Evolutionary conservation across 768 basidiomycete genomes (phyloP).

Genomic region (Chalciporus piperatus): DNA sequence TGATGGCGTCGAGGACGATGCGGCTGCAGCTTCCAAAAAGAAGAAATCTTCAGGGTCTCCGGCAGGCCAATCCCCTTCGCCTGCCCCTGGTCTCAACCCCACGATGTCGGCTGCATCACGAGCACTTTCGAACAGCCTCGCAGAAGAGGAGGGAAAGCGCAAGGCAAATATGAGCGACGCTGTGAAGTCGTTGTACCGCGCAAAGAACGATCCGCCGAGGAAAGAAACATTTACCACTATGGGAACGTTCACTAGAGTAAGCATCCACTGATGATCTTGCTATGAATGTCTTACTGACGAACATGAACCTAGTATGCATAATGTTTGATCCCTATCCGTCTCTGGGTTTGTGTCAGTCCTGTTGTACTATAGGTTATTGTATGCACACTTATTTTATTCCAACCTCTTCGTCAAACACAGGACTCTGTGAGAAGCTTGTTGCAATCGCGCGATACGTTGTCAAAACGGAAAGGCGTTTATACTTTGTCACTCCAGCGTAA

Average conservation of each 20-base stretch:
- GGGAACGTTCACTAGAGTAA: conserved; percentile 87
- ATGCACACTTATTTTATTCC: conserved; percentile 6
- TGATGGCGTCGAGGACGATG: conserved; percentile 25
- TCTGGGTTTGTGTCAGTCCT: background rate
- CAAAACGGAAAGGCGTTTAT: too few species aligned
- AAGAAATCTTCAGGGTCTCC: conserved; percentile 27
- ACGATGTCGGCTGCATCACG: conserved; percentile 56
- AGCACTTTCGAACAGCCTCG: conserved; percentile 69
- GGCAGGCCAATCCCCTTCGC: conserved; percentile 16
- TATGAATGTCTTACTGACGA: background rate
- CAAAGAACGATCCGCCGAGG: conserved; percentile 49
- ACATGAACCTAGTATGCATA: conserved; percentile 21
- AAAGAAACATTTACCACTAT: conserved; percentile 92
- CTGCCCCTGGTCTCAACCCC: conserved; percentile 40
- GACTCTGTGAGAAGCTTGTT: too few species aligned
- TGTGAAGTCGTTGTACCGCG: conserved; percentile 74
- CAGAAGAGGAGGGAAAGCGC: conserved; percentile 78
- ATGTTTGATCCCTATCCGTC: background rate
- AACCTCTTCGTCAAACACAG: background rate
- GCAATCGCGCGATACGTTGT: too few species aligned
- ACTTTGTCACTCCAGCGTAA: too few species aligned
- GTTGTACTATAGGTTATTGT: conserved; percentile 10
- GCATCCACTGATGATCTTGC: conserved; percentile 26
- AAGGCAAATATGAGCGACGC: conserved; percentile 84
- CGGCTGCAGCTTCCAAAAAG: conserved; percentile 40